Conservation (phyloP, 176 grass and related monocot genomes). For the Carex scoparia region DNA sequence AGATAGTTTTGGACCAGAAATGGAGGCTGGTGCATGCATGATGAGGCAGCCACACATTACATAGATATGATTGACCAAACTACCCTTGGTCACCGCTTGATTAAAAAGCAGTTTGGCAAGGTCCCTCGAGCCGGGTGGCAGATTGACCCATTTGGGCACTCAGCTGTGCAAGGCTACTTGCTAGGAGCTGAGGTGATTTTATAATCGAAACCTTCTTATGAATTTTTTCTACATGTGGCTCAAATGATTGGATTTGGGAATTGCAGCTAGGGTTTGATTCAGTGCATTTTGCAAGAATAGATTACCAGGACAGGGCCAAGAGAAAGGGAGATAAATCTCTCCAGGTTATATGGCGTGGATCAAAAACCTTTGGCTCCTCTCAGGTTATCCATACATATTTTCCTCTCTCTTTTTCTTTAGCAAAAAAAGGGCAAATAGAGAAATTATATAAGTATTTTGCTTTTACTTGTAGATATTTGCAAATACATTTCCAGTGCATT, state of each 20-base stretch:
- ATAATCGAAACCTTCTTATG: constrained; percentile 21
- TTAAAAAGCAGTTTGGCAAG: constrained; percentile 81
- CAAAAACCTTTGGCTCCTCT: constrained; percentile 77
- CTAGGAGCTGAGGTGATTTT: constrained; percentile 73
- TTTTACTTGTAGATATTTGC: constrained; percentile 69
- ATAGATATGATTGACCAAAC: constrained; percentile 99
- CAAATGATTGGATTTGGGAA: constrained; percentile 17
- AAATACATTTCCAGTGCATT: constrained; percentile 86
- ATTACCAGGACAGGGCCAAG: constrained; percentile 82
- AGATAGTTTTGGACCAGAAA: constrained; percentile 51
- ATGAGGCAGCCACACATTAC: constrained; percentile 87
- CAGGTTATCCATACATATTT: constrained; percentile 37
- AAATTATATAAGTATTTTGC: neutral
- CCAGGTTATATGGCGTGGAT: constrained; percentile 88
- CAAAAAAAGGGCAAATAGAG: neutral
- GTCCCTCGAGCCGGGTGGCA: constrained; percentile 80
- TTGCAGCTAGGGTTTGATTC: constrained; percentile 84
- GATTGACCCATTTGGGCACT: constrained; percentile 96
- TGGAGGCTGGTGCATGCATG: constrained; percentile 97
- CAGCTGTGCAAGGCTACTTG: constrained; percentile 78
- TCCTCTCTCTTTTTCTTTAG: neutral
- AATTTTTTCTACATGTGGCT: neutral
- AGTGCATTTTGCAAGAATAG: constrained; percentile 92
- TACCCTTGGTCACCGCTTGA: constrained; percentile 72
- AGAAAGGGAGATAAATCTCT: constrained; percentile 68